These are phyloP conservation scores for Pseudopediastrum boryanum DNA, from an alignment of 139 green algal species.

Conservation along the genomic window DNA sequence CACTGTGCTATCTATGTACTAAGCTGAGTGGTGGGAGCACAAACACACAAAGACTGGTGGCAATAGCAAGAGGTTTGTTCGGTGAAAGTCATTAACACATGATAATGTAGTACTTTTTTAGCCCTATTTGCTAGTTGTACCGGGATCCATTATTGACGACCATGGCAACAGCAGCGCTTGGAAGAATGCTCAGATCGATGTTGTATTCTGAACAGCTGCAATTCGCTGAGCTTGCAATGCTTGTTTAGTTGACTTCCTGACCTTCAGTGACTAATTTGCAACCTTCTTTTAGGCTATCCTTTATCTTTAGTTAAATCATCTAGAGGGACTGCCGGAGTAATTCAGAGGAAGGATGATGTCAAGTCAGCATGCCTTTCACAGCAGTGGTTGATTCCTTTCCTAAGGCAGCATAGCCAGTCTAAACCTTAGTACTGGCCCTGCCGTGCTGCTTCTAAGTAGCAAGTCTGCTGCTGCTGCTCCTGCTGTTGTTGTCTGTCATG, in stretches of 20 bases:
- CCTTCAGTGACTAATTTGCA: no score
- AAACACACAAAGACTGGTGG: no score
- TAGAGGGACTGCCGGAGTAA: background rate
- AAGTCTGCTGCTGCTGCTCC: background rate
- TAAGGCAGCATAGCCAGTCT: background rate
- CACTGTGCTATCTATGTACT: background rate
- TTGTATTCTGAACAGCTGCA: no score
- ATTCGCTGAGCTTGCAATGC: no score
- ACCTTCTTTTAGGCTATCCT: background rate
- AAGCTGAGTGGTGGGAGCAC: no score
- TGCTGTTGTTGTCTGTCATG: background rate
- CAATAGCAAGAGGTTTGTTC: background rate
- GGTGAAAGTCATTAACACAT: background rate
- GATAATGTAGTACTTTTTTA: background rate
- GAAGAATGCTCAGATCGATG: no score
- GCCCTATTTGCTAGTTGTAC: background rate
- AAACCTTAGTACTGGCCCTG: background rate
- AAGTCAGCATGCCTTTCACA: background rate
- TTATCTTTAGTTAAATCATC: slow-evolving; percentile 7
- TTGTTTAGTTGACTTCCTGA: no score
- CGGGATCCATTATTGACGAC: background rate
- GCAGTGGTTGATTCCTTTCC: background rate
- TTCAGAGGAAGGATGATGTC: background rate
- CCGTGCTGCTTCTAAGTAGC: background rate
- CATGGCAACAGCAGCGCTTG: no score